Percentiles rank a stretch among this genome's conserved stretches.
Evolutionary conservation across 176 grass and related monocot genomes (phyloP).

Genomic region (Avena eriantha): DNA sequence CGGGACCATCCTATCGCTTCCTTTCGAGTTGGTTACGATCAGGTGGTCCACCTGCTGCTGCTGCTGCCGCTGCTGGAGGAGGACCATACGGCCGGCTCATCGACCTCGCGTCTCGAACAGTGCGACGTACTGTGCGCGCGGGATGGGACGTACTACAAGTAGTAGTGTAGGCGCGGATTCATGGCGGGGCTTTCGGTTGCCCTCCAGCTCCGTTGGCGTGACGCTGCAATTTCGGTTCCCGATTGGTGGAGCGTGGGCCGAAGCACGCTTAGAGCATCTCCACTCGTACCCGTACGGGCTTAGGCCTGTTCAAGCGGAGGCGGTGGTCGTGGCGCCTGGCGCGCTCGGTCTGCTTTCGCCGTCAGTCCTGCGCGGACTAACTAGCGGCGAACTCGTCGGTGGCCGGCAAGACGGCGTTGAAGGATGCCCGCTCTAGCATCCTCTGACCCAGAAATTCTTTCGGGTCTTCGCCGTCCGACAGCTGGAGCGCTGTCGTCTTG

Average conservation of each 20-base stretch:
- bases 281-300: no score
- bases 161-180: not conserved
- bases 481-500: no score
- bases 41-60: conserved; percentile 52
- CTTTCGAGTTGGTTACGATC: conserved; percentile 62
- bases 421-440: no score
- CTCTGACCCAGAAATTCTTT: no score
- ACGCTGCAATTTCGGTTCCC: not conserved
- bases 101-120: conserved; percentile 33
- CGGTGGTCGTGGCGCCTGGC: no score
- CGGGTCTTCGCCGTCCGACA: no score
- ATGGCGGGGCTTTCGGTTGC: conserved; percentile 6
- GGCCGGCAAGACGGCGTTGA: no score
- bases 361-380: no score
- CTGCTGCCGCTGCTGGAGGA: not conserved
- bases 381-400: no score
- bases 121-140: not conserved
- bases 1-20: conserved; percentile 28
- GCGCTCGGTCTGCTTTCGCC: no score
- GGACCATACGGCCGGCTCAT: conserved; percentile 28
- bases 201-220: not conserved
- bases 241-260: not conserved
- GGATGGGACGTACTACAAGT: not conserved
- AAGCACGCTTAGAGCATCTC: no score
- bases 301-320: no score